These are phyloP conservation scores for Skeletonema grethae DNA, from an alignment of 108 stramenopile species.

Conservation along the genomic window DNA sequence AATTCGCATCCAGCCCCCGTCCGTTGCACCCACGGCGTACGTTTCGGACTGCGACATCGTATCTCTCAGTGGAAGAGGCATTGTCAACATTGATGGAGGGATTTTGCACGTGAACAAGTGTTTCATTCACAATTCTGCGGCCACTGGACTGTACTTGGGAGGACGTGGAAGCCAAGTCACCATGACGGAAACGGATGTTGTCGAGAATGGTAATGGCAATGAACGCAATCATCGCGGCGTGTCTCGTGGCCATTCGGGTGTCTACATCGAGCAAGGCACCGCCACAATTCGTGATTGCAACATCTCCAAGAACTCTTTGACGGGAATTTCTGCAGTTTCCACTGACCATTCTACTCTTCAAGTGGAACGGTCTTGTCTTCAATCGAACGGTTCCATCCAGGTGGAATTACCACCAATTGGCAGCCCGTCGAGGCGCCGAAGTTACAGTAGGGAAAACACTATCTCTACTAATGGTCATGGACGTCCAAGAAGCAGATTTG, in stretches of 20 bases:
- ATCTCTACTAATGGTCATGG: slow-evolving; percentile 47
- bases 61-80: slow-evolving; percentile 68
- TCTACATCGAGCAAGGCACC: slow-evolving; percentile 81
- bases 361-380: slow-evolving; percentile 62
- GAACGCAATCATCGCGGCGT: slow-evolving; percentile 58
- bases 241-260: slow-evolving; percentile 75
- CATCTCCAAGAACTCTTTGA: slow-evolving; percentile 73
- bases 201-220: slow-evolving; percentile 77
- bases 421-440: slow-evolving; percentile 46
- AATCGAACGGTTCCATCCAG: slow-evolving; percentile 69
- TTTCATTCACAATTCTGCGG: slow-evolving; percentile 78
- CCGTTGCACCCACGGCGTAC: slow-evolving; percentile 47
- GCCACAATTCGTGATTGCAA: slow-evolving; percentile 73
- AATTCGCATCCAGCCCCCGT: slow-evolving; percentile 22
- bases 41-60: slow-evolving; percentile 60
- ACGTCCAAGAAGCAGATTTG: slow-evolving; percentile 52
- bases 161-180: slow-evolving; percentile 58
- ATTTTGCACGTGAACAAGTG: slow-evolving; percentile 48
- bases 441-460: slow-evolving; percentile 52
- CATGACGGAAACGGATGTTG: slow-evolving; percentile 62
- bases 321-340: slow-evolving; percentile 78
- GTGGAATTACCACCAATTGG: slow-evolving; percentile 74
- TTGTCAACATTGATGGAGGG: slow-evolving; percentile 82
- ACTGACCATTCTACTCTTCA: slow-evolving; percentile 66
- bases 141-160: slow-evolving; percentile 84